Evolutionary conservation across 768 basidiomycete genomes (phyloP).

Genomic region (Termitomyces sp.): DNA sequence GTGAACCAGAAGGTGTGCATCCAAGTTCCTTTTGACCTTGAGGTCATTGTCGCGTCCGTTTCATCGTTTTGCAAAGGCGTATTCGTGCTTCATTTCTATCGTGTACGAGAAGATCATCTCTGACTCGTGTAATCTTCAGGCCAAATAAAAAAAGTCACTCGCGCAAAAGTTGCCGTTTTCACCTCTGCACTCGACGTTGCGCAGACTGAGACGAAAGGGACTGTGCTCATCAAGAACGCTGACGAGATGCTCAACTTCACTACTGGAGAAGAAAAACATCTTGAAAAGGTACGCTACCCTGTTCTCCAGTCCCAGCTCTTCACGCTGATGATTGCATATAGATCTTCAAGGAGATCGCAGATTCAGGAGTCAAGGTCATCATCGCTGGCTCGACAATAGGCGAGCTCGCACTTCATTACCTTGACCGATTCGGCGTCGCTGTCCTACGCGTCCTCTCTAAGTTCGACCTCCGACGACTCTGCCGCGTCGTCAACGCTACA

Average conservation of each 20-base stretch:
- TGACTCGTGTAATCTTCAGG: constrained; percentile 36
- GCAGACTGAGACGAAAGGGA: constrained; percentile 99
- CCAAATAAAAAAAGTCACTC: constrained; percentile 72
- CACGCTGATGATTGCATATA: constrained; percentile 22
- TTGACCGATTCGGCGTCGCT: constrained; percentile 89
- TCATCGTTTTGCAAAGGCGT: too few relatives aligned
- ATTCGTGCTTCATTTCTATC: background rate
- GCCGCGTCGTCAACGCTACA: constrained; percentile 93
- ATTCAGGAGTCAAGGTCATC: constrained; percentile 90
- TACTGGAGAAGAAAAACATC: constrained; percentile 90
- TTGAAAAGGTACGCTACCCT: constrained; percentile 63
- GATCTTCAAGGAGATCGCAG: constrained; percentile 97
- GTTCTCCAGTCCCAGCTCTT: constrained; percentile 1
- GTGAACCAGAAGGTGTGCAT: constrained; percentile 83
- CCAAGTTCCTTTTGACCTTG: background rate
- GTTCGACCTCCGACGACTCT: constrained; percentile 91
- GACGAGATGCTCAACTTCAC: constrained; percentile 98
- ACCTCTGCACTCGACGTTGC: constrained; percentile 89
- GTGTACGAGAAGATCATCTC: background rate
- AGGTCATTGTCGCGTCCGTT: background rate
- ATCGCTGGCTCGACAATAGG: constrained; percentile 91
- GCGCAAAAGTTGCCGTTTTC: constrained; percentile 93
- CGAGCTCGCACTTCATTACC: constrained; percentile 95
- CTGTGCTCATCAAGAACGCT: constrained; percentile 91
- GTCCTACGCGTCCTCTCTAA: constrained; percentile 97